Conservation (phyloP, 179 eudicot species). For the Spinacia oleracea region DNA sequence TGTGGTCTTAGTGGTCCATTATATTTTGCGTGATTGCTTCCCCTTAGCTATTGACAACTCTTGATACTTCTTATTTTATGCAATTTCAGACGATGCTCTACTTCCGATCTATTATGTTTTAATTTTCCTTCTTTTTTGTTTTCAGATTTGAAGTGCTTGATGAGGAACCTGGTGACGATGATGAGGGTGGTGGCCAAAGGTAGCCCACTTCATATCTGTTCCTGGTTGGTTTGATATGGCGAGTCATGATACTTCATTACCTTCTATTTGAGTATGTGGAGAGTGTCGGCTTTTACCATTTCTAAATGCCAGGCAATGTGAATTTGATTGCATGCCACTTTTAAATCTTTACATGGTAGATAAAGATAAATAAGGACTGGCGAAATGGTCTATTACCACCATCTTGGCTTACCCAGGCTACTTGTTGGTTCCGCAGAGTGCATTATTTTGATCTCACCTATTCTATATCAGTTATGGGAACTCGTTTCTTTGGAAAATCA, state of each 20-base stretch:
- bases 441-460: neutral
- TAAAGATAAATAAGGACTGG: neutral
- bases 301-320: neutral
- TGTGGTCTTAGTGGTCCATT: neutral
- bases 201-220: conserved; percentile 33
- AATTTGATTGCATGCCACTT: conserved; percentile 4
- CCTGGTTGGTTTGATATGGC: conserved; percentile 28
- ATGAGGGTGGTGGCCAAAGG: conserved; percentile 92
- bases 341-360: neutral
- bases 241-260: conserved; percentile 28
- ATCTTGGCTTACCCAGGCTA: neutral
- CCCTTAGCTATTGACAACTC: neutral
- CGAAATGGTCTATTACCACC: neutral
- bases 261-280: conserved; percentile 22
- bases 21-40: conserved; percentile 9
- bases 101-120: neutral
- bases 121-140: neutral
- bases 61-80: neutral
- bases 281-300: conserved; percentile 17
- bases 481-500: neutral
- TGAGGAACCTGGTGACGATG: conserved; percentile 99
- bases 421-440: neutral
- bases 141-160: conserved; percentile 93
- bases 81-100: neutral
- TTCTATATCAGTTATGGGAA: conserved; percentile 1